Evolutionary conservation across 345 rosid genomes (phyloP), one percentile per base, ranked within the genome.

Genomic region (Heritiera fomes): DNA sequence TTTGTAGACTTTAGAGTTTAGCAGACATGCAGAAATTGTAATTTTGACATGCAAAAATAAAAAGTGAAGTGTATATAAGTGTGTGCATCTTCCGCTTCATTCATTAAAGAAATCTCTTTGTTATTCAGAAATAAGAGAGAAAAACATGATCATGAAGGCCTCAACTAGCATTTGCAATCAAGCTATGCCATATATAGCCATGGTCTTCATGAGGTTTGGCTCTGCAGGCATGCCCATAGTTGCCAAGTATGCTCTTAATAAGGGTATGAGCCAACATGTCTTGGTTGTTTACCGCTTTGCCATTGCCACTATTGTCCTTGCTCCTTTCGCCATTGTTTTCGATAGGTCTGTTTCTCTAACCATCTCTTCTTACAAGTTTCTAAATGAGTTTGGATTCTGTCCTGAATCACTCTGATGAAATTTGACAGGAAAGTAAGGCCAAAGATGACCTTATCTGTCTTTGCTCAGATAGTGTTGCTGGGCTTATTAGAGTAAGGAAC

Each of bases 271-370:
- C 50, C 89, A 84, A 55, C 89, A 85, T 61, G 91, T 91, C 2
- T 80, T 95, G 12, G 92, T 86, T 5, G 97, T 90, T 73, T 95
- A 91, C 79, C 85, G 98, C 32, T 91, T 91, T 49, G 84, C 83
- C 18, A 78, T 89, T 67, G 98, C 98, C 58, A 81, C 92, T 14
- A 46, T 86, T 3, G 84, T 79, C 45, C 84, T 95, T 67, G 88
- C 97, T 78, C 98, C 98, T 11, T 93, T 95, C 9, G 97, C 98
- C 79, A 49, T 95, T 49, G 13, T 85, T 81, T 87, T 94, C 18
- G 97, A 94, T n/a, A 84, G 98, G 98, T 77, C 38, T 41, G 14
- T 28, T 61, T 46, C 71, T 76, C 69, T 8, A 5, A 59, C 43
- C 46, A 6, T 46, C 40, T 38, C 41, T 14, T 53, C 20, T 52